Conservation (phyloP, 192 early-diverging fungal genomes). For the Linnemannia zychae region DNA sequence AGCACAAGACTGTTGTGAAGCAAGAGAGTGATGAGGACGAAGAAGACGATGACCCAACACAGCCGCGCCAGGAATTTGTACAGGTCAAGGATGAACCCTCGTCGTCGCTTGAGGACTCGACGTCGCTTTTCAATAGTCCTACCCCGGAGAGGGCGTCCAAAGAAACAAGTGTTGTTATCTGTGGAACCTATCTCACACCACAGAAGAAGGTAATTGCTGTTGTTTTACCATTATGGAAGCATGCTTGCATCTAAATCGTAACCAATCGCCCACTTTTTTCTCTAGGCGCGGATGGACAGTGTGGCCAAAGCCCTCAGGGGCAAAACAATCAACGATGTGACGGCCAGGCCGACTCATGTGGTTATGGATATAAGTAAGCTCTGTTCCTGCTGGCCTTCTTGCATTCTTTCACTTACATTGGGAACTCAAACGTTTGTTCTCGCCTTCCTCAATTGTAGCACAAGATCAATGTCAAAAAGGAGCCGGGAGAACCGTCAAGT, state of each 20-base stretch:
- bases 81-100: neutral
- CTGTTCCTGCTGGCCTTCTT: neutral
- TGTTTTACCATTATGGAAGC: no score
- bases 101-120: neutral
- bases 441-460: neutral
- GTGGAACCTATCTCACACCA: slow-evolving; percentile 21
- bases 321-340: slow-evolving; percentile 19
- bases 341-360: slow-evolving; percentile 26
- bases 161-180: slow-evolving; percentile 15
- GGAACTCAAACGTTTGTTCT: neutral
- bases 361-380: slow-evolving; percentile 43
- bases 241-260: no score
- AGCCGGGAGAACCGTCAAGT: slow-evolving; percentile 37
- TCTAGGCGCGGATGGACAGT: slow-evolving; percentile 29
- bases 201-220: slow-evolving; percentile 26
- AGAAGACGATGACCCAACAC: neutral
- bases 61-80: neutral
- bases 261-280: neutral
- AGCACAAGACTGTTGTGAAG: neutral
- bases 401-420: neutral
- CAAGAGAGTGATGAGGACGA: slow-evolving; percentile 11
- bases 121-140: neutral
- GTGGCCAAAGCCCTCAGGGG: slow-evolving; percentile 17
- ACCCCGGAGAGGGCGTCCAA: slow-evolving; percentile 14
- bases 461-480: slow-evolving; percentile 19